These are phyloP conservation scores for Pichia sorboxylosa DNA, from an alignment of 1,139 yeast genomes.

Conservation along the genomic window DNA sequence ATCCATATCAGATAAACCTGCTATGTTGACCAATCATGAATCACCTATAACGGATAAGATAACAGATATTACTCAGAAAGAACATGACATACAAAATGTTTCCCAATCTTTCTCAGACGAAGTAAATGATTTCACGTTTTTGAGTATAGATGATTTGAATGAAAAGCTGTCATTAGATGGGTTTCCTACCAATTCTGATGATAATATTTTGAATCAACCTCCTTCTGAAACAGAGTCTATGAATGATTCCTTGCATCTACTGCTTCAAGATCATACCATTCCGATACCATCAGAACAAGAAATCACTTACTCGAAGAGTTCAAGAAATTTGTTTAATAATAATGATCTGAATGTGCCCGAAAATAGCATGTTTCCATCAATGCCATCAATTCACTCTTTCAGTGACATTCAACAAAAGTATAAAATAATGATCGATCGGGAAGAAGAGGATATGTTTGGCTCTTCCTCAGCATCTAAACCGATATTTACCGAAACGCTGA, in stretches of 20 bases:
- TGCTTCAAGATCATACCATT: background rate
- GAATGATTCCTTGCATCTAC: background rate
- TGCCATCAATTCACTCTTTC: conserved; percentile 9
- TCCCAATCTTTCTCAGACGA: background rate
- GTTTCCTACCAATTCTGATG: background rate
- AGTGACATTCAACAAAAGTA: conserved; percentile 12
- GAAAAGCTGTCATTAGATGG: background rate
- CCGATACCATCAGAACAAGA: conserved; percentile 8
- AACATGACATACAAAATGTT: background rate
- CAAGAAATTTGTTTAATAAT: conserved; percentile 10
- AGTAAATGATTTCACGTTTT: background rate
- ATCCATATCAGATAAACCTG: background rate
- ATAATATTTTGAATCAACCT: too few relatives aligned
- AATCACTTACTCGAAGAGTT: conserved; percentile 1
- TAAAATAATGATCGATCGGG: conserved; percentile 6
- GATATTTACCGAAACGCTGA: conserved; percentile 4
- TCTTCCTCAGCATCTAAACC: too few relatives aligned
- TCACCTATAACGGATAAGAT: background rate
- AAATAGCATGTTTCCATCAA: background rate
- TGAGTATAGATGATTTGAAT: background rate
- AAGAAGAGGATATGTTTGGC: conserved; percentile 10
- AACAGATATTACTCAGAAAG: background rate
- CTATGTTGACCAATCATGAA: too few relatives aligned
- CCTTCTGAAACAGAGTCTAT: background rate
- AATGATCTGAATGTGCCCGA: too few relatives aligned